Percentiles rank a stretch among this genome's conserved stretches.
phyloP scores from a whole-genome alignment of 805 yeast species.

The Brettanomyces anomalus region DNA sequence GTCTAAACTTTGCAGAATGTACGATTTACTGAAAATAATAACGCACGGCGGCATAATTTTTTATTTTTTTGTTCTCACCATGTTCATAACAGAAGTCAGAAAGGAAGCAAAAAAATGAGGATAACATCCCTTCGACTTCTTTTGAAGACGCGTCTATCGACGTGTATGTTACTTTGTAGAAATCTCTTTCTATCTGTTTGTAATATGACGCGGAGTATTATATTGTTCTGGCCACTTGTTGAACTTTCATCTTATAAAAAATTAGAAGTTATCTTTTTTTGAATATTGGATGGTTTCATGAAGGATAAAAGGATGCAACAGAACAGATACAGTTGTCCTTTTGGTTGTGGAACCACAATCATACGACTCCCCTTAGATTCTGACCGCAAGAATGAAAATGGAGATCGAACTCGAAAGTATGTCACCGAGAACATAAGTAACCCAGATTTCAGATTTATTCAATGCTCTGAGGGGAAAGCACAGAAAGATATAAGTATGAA shows the following conservation, averaged over 20 bases:
- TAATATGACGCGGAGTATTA: no score
- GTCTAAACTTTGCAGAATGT: no score
- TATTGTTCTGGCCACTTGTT: no score
- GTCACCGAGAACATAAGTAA: not conserved
- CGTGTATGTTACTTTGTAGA: no score
- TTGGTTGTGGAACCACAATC: constrained; percentile 8
- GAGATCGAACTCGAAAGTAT: not conserved
- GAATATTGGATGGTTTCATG: no score
- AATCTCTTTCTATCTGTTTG: no score
- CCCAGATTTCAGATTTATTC: not conserved
- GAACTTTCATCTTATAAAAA: no score
- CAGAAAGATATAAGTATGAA: not conserved
- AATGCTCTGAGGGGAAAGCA: not conserved
- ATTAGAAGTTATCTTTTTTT: no score
- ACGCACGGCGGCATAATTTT: not conserved
- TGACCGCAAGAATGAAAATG: not conserved
- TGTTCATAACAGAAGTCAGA: not conserved
- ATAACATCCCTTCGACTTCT: no score
- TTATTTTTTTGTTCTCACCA: not conserved
- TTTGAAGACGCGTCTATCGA: no score
- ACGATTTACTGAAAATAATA: not conserved
- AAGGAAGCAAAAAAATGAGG: no score
- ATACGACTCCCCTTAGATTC: constrained; percentile 6
- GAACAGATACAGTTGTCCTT: constrained; percentile 9
- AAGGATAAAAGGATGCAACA: no score